Evolutionary conservation across 257 asterid genomes (phyloP), one percentile per base, ranked within the genome.

Genomic region (Eucommia ulmoides): DNA sequence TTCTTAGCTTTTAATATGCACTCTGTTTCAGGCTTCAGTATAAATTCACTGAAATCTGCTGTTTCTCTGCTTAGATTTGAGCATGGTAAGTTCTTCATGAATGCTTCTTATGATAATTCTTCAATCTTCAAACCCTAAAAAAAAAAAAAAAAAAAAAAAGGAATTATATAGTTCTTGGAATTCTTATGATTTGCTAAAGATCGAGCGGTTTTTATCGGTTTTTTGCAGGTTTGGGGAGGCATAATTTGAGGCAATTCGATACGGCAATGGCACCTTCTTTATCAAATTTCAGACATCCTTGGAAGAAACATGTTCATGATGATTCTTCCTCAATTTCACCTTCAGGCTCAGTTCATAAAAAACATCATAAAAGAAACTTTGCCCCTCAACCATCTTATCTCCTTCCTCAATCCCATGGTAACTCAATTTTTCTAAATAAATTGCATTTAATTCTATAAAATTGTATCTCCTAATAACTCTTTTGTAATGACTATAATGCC

Each of bases 361-460:
- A 62, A 6, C 83, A 67, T 50, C 74, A 74, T 33, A 47, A 26
- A 9, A 33, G 68, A 55, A 71, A 62, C 59, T 26, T 73, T 66
- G 63, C 80, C 25, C 71, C 68, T 18, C 56, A 56, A 55, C 63
- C 80, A 23, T 51, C 62, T 67, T 62, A 51, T 53, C 74, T 19
- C 45, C 68, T 38, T 18, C 66, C 63, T 22, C 56, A 54, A 5
- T 49, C 60, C 22, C 24, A 35, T 55, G 33, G 22, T 2, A 21
- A 50, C 35, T 15, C 14, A 0, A 3, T 23, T 19, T 22, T 3
- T 23, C 24, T 21, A 1, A 42, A 4, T 42, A 42, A 16, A 38
- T 16, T 42, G 9, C 16, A 6, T 35, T 42, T 42, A 6, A 7
- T 8, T 1, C 20, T 16, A 18, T 2, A 1, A 6, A 0, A 5